phyloP scores from a whole-genome alignment of 805 yeast species.

The Metschnikowia sp. region DNA sequence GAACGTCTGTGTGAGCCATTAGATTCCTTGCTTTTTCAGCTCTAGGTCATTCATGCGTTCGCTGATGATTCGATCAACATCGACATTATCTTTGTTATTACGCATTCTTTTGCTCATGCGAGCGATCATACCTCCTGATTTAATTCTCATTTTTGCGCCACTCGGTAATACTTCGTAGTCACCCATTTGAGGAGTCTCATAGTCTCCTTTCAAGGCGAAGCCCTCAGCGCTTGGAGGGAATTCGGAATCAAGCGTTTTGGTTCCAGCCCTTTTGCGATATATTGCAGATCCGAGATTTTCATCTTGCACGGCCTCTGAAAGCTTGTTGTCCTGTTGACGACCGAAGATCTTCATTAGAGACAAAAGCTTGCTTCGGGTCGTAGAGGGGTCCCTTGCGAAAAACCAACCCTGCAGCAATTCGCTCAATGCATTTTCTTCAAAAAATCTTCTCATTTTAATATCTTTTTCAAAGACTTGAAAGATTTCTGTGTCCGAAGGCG shows the following conservation, averaged over 20 bases:
- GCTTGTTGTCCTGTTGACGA: slow-evolving; percentile 13
- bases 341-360: slow-evolving; percentile 17
- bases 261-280: slow-evolving; percentile 47
- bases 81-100: slow-evolving; percentile 34
- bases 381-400: slow-evolving; percentile 49
- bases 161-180: slow-evolving; percentile 67
- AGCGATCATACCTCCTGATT: slow-evolving; percentile 19
- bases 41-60: slow-evolving; percentile 30
- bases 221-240: slow-evolving; percentile 48
- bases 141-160: slow-evolving; percentile 57
- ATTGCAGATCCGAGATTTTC: slow-evolving; percentile 29
- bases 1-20: too few species aligned
- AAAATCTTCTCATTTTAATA: slow-evolving; percentile 55
- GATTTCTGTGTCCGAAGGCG: slow-evolving; percentile 72
- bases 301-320: slow-evolving; percentile 12
- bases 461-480: slow-evolving; percentile 78
- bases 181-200: slow-evolving; percentile 27
- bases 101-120: slow-evolving; percentile 39
- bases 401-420: slow-evolving; percentile 82
- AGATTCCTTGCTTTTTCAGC: not conserved
- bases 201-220: slow-evolving; percentile 24
- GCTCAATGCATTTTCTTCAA: slow-evolving; percentile 69
- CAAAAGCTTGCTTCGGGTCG: slow-evolving; percentile 12
- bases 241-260: slow-evolving; percentile 45
- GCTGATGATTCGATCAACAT: slow-evolving; percentile 54